phyloP scores from a whole-genome alignment of 2,329 filamentous ascomycete genomes.

The Pseudocercospora fuligena region DNA sequence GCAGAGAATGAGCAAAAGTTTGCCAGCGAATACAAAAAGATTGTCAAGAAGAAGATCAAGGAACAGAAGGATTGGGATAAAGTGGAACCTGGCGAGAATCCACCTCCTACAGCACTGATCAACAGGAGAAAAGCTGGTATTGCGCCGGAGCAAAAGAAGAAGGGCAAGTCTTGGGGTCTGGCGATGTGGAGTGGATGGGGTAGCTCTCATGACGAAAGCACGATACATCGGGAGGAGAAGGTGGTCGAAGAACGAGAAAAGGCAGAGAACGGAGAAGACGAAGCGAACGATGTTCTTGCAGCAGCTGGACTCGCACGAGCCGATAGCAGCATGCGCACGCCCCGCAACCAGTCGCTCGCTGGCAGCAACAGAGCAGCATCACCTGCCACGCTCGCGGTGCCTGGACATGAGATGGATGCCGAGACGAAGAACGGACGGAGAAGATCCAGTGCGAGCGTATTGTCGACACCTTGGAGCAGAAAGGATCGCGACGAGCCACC shows the following conservation, averaged over 20 bases:
- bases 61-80: constrained; percentile 73
- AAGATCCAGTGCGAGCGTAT: constrained; percentile 30
- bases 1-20: constrained; percentile 75
- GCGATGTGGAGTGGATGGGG: constrained; percentile 87
- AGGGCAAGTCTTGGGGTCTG: constrained; percentile 67
- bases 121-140: constrained; percentile 49
- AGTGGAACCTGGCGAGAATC: constrained; percentile 72
- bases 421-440: constrained; percentile 27
- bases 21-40: constrained; percentile 67
- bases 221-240: constrained; percentile 65
- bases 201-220: constrained; percentile 82
- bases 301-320: constrained; percentile 9
- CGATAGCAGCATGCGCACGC: constrained; percentile 4
- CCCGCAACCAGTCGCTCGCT: not conserved
- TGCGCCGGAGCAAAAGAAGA: constrained; percentile 39
- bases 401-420: constrained; percentile 18
- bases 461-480: constrained; percentile 26
- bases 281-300: constrained; percentile 16
- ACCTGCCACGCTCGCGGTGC: constrained; percentile 18
- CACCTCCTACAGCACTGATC: constrained; percentile 77
- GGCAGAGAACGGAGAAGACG: not conserved
- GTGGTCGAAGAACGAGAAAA: constrained; percentile 38
- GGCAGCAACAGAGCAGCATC: not conserved
- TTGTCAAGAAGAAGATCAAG: constrained; percentile 74
- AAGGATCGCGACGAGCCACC: constrained; percentile 20